Base-by-base conservation (phyloP, 805 yeast species). In the Sungouiozyma ichnusensis region DNA sequence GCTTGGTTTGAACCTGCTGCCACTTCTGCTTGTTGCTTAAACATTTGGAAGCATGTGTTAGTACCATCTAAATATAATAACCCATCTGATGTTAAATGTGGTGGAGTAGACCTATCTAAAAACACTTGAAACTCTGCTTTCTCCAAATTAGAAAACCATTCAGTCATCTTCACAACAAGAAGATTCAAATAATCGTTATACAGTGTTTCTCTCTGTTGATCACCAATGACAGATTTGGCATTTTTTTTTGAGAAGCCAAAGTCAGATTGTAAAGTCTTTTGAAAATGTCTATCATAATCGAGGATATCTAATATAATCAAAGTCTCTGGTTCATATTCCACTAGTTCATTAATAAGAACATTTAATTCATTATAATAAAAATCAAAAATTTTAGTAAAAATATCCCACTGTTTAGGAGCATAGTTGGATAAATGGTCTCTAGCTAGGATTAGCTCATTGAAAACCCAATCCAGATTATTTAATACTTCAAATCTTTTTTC, bases 1-100 rank as follows among this genome's bases (percentile, higher is more conserved):
- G 87, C 85, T 60, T 84, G 87, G 3, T 85, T 85, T 3, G 90
- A 77, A 27, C 81, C 88, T 0, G 87, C 84, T 0, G 94, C 92
- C 5, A 83, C 88, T 47, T 83, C 94, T 14, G 85, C 80, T 59
- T 87, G 95, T 55, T 86, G 95, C n/a, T 81, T 79, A 44, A 86
- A 76, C 80, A 86, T 81, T 47, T 83, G 77, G 58, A 84, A 79
- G 20, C 87, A 79, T 3, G 82, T 79, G 46, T 78, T 81, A 41
- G 86, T 82, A 42, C 86, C 92, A 42, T 85, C 85, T 42, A 86
- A 64, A 19, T 80, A 85, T 39, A 69, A 69, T 14, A 74, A 66
- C 13, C 77, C 74, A 44, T 85, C 85, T 4, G 77, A 71, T 55
- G 81, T 86, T 3, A 65, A 56, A 43, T 79, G 85, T 6, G 97